Conservation (phyloP, 345 rosid genomes). For the Angophora floribunda region DNA sequence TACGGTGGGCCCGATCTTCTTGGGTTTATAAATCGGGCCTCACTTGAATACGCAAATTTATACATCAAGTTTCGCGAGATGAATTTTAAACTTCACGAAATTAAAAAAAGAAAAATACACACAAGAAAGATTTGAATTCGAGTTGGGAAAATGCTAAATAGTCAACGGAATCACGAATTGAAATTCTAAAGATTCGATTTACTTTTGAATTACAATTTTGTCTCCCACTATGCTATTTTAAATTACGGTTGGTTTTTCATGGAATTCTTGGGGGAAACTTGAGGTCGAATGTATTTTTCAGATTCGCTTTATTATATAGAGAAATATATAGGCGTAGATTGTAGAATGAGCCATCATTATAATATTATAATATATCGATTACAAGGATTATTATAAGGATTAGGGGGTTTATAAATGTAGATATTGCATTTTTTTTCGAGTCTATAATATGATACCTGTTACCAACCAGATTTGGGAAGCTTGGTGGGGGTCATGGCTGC, state of each 20-base stretch:
- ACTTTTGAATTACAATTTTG: not conserved
- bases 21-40: not conserved
- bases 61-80: not conserved
- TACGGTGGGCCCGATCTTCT: not conserved
- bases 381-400: not conserved
- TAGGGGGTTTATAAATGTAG: not conserved
- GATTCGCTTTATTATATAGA: not conserved
- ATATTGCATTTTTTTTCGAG: not conserved
- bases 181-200: not conserved
- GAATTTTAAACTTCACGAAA: not conserved
- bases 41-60: not conserved
- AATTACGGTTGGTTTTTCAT: not conserved
- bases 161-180: not conserved
- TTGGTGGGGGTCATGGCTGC: not conserved
- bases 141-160: not conserved
- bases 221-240: not conserved
- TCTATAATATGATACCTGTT: not conserved
- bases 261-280: not conserved
- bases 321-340: not conserved
- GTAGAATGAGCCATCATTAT: not conserved
- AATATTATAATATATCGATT: not conserved
- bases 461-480: not conserved
- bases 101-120: not conserved
- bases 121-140: not conserved
- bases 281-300: not conserved